Evolutionary conservation across 495 filamentous ascomycete species (phyloP).

Genomic region (Pyrenula massariospora): DNA sequence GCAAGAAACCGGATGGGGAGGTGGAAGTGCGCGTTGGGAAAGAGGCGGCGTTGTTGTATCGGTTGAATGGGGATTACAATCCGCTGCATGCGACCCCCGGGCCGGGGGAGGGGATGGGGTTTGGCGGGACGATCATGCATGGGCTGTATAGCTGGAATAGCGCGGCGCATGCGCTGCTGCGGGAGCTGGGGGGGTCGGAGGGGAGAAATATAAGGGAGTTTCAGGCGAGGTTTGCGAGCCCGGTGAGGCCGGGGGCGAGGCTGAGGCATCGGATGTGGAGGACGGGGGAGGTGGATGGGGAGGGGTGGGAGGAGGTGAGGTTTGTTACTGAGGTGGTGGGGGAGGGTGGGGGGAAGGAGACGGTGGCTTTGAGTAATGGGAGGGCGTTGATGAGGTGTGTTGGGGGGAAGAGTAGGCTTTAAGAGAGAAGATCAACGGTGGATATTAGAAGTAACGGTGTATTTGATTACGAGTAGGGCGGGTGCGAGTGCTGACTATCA

Average conservation of each 20-base stretch:
- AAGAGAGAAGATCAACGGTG: conserved; percentile 4
- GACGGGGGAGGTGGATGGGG: conserved; percentile 41
- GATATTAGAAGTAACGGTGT: no score
- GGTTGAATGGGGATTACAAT: conserved; percentile 86
- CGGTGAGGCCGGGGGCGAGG: conserved; percentile 60
- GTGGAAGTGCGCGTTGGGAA: conserved; percentile 53
- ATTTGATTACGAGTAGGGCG: no score
- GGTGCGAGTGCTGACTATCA: no score
- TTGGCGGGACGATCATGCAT: conserved; percentile 80
- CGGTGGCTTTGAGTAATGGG: conserved; percentile 75
- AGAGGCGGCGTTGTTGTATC: conserved; percentile 65
- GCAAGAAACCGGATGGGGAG: conserved; percentile 61
- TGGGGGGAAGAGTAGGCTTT: conserved; percentile 53
- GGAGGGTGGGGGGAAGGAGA: conserved; percentile 55
- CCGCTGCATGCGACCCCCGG: conserved; percentile 77
- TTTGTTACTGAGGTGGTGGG: conserved; percentile 60
- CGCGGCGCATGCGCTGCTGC: conserved; percentile 62
- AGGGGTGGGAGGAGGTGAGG: conserved; percentile 70
- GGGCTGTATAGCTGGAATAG: conserved; percentile 79
- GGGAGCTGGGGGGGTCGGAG: conserved; percentile 61
- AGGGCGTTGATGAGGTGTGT: conserved; percentile 61
- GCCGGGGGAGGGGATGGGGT: conserved; percentile 79
- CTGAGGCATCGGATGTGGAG: conserved; percentile 38
- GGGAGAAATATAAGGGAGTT: conserved; percentile 72
- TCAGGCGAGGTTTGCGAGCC: conserved; percentile 76